Evolutionary conservation across 164 flowering plant genomes (phyloP), one percentile per base, ranked within the genome.

Genomic region (Pachysandra terminalis): DNA sequence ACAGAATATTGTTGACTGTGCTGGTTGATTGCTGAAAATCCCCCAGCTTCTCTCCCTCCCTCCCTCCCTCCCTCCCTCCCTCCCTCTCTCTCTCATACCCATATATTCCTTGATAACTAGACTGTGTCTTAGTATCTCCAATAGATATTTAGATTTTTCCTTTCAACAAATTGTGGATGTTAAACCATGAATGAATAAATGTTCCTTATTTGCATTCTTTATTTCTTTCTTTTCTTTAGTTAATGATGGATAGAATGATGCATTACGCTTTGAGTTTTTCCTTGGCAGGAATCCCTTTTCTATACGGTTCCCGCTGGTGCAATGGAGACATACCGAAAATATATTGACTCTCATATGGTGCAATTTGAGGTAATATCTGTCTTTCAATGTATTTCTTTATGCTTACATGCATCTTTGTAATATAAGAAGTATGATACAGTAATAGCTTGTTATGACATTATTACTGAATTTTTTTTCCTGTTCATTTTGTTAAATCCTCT

Each of bases 281-380:
- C 24, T 71, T 71, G 54, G 63, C 89, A 95, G 98, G 96, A 91
- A 72, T 84, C 74, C 73, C 88, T 92, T 48, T 86, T 92, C 72
- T 95, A 89, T 73, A 67, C 82, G 5, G 84, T 89, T 49, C 86
- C 90, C 5, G 57, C 82, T 69, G 90, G 92, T 70, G 90, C 96
- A 22, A 86, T 88, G 87, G 91, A 82, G 70, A 63, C 69, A 21
- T 95, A 93, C 80, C 79, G 93, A 72, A 85, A 74, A 61, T 87
- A 95, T 52, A 81, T 91, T 64, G 97, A 88, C 78, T 77, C 89
- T 35, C 77, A 76, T 77, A 65, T 91, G 74, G 68, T 71, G 1
- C 83, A 78, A 61, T 74, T 54, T 77, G 87, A 86, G 93, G 99
- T 90, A 79, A 65, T 61, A 35, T 28, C 27, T 74, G 37, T 27